Conservation (phyloP, 2,329 filamentous ascomycete species). For the Pleurostoma richardsiae region DNA sequence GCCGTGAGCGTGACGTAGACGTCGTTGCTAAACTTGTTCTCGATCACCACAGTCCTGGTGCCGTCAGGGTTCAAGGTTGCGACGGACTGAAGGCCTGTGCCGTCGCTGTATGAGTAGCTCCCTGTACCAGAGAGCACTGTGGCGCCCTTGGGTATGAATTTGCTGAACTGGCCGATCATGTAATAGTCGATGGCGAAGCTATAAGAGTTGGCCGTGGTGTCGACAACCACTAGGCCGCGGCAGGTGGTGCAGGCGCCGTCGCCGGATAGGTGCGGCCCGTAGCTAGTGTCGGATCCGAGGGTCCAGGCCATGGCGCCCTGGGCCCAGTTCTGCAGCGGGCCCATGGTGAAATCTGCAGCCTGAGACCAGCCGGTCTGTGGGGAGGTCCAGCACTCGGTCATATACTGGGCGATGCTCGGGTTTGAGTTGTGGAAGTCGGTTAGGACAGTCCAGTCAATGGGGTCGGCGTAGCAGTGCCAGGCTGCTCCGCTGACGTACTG, state of each 20-base stretch:
- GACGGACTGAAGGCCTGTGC: conserved; percentile 36
- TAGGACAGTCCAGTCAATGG: conserved; percentile 28
- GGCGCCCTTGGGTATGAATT: conserved; percentile 40
- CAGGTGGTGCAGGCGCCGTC: conserved; percentile 33
- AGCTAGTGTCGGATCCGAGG: conserved; percentile 34
- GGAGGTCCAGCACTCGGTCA: conserved; percentile 42
- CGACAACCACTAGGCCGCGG: conserved; percentile 51
- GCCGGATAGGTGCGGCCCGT: conserved; percentile 34
- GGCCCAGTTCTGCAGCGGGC: conserved; percentile 43
- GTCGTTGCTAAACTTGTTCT: conserved; percentile 40
- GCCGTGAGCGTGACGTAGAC: conserved; percentile 32
- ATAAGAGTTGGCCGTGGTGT: conserved; percentile 38
- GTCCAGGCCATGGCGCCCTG: conserved; percentile 38
- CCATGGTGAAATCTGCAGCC: conserved; percentile 38
- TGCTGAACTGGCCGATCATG: conserved; percentile 47
- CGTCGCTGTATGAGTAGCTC: conserved; percentile 34
- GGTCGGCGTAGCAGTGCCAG: conserved; percentile 35
- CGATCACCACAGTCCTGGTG: conserved; percentile 36
- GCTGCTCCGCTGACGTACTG: conserved; percentile 26
- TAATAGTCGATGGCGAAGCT: conserved; percentile 44
- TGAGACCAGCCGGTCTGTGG: conserved; percentile 27
- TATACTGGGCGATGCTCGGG: conserved; percentile 34
- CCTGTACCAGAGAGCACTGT: conserved; percentile 34
- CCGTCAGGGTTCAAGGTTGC: conserved; percentile 41
- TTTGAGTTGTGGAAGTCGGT: conserved; percentile 32